Percentiles rank a stretch among this genome's conserved stretches.
phyloP scores from a whole-genome alignment of 192 early-diverging fungal species.

The Pecoramyces ruminantium region DNA sequence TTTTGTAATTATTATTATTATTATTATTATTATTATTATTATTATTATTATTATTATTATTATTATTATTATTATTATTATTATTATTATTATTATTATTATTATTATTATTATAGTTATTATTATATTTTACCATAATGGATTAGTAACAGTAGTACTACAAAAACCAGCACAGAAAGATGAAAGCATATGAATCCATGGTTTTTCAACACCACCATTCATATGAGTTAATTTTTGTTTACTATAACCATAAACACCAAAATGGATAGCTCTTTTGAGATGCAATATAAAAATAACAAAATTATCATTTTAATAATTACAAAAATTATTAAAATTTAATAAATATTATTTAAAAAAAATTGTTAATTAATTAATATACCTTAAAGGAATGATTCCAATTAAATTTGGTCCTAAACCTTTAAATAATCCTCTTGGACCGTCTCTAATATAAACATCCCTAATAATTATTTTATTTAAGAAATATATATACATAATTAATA shows the following conservation, averaged over 20 bases:
- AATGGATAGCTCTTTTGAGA: conserved; percentile 65
- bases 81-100: not conserved
- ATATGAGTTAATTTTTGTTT: conserved; percentile 60
- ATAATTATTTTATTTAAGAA: too few species aligned
- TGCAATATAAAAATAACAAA: too few species aligned
- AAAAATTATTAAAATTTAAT: too few species aligned
- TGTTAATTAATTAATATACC: too few species aligned
- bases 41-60: not conserved
- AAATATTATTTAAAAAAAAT: too few species aligned
- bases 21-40: not conserved
- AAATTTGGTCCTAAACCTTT: conserved; percentile 90
- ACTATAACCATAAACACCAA: conserved; percentile 78
- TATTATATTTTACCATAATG: conserved; percentile 45
- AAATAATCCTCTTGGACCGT: conserved; percentile 74
- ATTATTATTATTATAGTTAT: not conserved
- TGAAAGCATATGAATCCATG: conserved; percentile 63
- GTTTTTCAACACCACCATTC: conserved; percentile 59
- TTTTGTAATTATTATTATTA: not conserved
- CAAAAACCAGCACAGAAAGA: conserved; percentile 51
- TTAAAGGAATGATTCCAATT: conserved; percentile 84
- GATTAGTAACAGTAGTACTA: conserved; percentile 73
- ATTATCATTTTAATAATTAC: too few species aligned
- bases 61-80: not conserved
- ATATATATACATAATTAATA: too few species aligned
- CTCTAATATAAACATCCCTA: conserved; percentile 44